phyloP scores from a whole-genome alignment of 768 basidiomycete genomes.

The Kwoniella sp. region DNA sequence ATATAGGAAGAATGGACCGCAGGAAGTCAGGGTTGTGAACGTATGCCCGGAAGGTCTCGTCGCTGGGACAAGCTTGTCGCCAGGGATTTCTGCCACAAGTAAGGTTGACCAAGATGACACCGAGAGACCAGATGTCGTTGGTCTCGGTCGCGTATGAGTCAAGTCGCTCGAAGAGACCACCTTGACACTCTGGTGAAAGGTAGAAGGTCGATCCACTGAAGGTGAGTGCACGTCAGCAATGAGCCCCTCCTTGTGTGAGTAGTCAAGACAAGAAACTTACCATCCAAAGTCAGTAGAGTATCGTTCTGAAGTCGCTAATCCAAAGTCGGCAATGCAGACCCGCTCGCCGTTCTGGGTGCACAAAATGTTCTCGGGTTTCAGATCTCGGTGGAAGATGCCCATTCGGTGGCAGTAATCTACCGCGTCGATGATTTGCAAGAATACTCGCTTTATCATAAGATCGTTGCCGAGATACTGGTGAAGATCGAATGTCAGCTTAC shows the following conservation, averaged over 20 bases:
- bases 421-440: constrained; percentile 89
- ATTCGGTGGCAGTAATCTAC: constrained; percentile 89
- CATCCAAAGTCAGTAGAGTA: constrained; percentile 86
- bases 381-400: constrained; percentile 92
- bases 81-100: constrained; percentile 77
- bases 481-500: constrained; percentile 5
- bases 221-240: not conserved
- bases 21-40: constrained; percentile 69
- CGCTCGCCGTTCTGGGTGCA: constrained; percentile 72
- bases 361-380: constrained; percentile 89
- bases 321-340: constrained; percentile 91
- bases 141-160: constrained; percentile 69
- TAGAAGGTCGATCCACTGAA: constrained; percentile 87
- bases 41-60: constrained; percentile 79
- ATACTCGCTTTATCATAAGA: constrained; percentile 80
- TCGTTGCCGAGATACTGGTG: constrained; percentile 80
- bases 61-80: constrained; percentile 66
- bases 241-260: not conserved
- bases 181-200: constrained; percentile 79
- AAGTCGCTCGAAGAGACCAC: constrained; percentile 61
- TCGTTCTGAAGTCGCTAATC: constrained; percentile 83
- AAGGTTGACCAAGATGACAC: constrained; percentile 76
- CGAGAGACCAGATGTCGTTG: constrained; percentile 89
- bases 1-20: constrained; percentile 72
- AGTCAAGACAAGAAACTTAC: constrained; percentile 21